Conservation (phyloP, 345 rosid genomes). For the Arabidopsis arenosa region DNA sequence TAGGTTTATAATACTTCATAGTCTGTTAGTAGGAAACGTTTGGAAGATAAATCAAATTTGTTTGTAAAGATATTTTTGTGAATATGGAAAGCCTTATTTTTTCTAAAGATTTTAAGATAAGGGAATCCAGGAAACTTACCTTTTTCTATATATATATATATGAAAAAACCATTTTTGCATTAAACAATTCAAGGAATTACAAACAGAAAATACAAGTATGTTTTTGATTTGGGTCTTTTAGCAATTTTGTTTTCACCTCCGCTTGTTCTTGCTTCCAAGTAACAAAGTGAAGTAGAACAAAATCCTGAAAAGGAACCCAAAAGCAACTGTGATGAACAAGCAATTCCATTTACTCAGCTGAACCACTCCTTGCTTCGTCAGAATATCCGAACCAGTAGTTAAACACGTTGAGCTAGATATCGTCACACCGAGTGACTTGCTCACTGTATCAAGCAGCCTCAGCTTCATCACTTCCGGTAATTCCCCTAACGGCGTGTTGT, state of each 20-base stretch:
- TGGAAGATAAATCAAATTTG: constrained; percentile 22
- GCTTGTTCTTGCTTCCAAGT: constrained; percentile 92
- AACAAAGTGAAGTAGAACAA: constrained; percentile 79
- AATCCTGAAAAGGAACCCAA: constrained; percentile 87
- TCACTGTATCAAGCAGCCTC: constrained; percentile 54
- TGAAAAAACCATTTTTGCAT: background rate
- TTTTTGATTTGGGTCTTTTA: background rate
- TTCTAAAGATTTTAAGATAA: constrained; percentile 17
- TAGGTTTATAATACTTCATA: constrained; percentile 40
- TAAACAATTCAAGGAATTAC: constrained; percentile 27
- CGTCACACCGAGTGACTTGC: constrained; percentile 59
- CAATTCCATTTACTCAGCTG: constrained; percentile 84
- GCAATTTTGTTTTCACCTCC: constrained; percentile 53
- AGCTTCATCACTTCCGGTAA: constrained; percentile 59
- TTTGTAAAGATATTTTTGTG: constrained; percentile 43
- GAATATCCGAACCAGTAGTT: constrained; percentile 72
- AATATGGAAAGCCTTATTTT: constrained; percentile 30
- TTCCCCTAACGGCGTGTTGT: constrained; percentile 72
- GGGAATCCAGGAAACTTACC: constrained; percentile 18
- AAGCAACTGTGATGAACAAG: constrained; percentile 78
- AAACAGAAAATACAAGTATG: constrained; percentile 29
- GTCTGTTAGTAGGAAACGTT: constrained; percentile 21
- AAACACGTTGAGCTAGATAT: constrained; percentile 83
- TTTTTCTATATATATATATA: constrained; percentile 9
- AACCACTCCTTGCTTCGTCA: constrained; percentile 70